Percentiles rank a stretch among this genome's conserved stretches.
Evolutionary conservation across 1,284 basidiomycete genomes (phyloP).

Genomic region (Agroathelia rolfsii): DNA sequence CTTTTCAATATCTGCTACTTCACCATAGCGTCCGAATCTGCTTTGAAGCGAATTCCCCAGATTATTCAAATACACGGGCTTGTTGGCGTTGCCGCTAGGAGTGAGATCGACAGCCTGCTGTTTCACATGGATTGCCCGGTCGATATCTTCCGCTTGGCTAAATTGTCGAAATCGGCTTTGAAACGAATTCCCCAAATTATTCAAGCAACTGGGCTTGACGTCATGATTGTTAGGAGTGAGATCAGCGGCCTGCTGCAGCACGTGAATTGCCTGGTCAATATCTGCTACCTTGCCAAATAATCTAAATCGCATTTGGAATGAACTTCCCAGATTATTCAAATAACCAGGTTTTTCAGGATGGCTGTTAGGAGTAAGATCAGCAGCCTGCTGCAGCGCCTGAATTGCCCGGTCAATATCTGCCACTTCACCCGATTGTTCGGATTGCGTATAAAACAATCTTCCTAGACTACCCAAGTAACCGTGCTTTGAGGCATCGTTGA

Average conservation of each 20-base stretch:
- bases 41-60: conserved; percentile 5
- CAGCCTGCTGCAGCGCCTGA: background rate
- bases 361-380: conserved; percentile 6
- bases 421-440: too few species aligned
- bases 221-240: conserved; percentile 2
- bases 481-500: too few species aligned
- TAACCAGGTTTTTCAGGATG: conserved; percentile 3
- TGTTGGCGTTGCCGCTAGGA: conserved; percentile 7
- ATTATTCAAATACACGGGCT: conserved; percentile 6
- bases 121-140: conserved; percentile 13
- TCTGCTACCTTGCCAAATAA: conserved; percentile 7
- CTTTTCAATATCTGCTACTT: conserved; percentile 9
- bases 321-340: conserved; percentile 7
- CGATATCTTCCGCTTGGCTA: conserved; percentile 13
- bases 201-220: too few species aligned
- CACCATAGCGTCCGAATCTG: conserved; percentile 7
- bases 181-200: too few species aligned
- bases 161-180: conserved; percentile 16
- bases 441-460: too few species aligned
- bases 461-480: too few species aligned
- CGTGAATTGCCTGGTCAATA: conserved; percentile 8
- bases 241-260: too few species aligned
- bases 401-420: too few species aligned
- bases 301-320: conserved; percentile 7
- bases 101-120: conserved; percentile 12